phyloP scores from a whole-genome alignment of 768 basidiomycete species.

The Rossbeevera mucosa region DNA sequence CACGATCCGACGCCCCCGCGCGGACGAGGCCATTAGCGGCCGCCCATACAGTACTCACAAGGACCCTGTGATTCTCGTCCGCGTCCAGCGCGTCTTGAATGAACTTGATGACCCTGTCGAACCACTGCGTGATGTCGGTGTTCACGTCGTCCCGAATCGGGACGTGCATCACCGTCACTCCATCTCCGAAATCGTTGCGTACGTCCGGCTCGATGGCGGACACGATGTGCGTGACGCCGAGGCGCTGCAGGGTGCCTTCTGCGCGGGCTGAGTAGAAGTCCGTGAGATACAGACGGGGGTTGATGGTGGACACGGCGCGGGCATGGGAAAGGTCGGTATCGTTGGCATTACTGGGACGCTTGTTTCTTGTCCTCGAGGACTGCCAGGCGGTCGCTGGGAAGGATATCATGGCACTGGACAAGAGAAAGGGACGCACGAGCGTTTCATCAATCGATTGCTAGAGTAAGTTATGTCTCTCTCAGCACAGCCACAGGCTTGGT shows the following conservation, averaged over 20 bases:
- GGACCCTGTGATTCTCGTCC: constrained; percentile 40
- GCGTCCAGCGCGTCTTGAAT: constrained; percentile 46
- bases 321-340: constrained; percentile 10
- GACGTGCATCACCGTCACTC: constrained; percentile 50
- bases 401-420: constrained; percentile 24
- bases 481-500: constrained; percentile 17
- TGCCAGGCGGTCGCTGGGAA: constrained; percentile 32
- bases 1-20: too few species aligned
- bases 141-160: constrained; percentile 39
- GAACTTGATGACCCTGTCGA: constrained; percentile 49
- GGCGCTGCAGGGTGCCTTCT: constrained; percentile 40
- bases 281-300: constrained; percentile 57
- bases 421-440: not conserved
- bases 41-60: constrained; percentile 42
- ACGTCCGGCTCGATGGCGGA: constrained; percentile 52
- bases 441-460: constrained; percentile 8
- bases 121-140: constrained; percentile 42
- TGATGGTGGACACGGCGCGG: constrained; percentile 31
- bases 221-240: constrained; percentile 72
- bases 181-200: constrained; percentile 18
- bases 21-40: not conserved
- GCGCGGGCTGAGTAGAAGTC: constrained; percentile 55
- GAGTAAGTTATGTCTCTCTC: not conserved
- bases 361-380: constrained; percentile 16
- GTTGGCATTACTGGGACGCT: constrained; percentile 9